phyloP scores from a whole-genome alignment of 345 rosid species.

The Hevea brasiliensis region DNA sequence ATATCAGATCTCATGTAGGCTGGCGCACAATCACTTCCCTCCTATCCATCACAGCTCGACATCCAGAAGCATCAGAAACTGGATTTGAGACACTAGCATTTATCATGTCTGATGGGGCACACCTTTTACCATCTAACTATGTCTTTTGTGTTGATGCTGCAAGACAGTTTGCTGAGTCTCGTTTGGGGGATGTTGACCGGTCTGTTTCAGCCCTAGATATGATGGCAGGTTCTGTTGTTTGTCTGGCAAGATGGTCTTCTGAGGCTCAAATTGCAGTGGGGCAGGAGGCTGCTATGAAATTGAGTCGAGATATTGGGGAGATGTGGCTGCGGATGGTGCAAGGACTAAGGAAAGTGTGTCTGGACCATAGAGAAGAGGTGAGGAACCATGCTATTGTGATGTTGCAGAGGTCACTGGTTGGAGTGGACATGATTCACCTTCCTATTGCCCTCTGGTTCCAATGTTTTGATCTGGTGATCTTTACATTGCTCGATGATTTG shows the following conservation, averaged over 20 bases:
- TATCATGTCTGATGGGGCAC: slow-evolving; percentile 66
- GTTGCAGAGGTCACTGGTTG: slow-evolving; percentile 51
- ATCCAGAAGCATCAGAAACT: slow-evolving; percentile 74
- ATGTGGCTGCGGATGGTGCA: slow-evolving; percentile 76
- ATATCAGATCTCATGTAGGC: slow-evolving; percentile 60
- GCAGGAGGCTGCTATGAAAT: slow-evolving; percentile 48
- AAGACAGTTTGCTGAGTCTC: slow-evolving; percentile 76
- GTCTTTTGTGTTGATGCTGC: slow-evolving; percentile 71
- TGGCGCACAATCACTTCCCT: slow-evolving; percentile 73
- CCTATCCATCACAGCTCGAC: slow-evolving; percentile 65
- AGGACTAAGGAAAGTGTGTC: slow-evolving; percentile 52
- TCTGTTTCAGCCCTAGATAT: slow-evolving; percentile 61
- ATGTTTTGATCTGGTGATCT: slow-evolving; percentile 59
- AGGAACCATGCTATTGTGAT: slow-evolving; percentile 61
- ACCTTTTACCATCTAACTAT: slow-evolving; percentile 61
- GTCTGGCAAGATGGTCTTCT: slow-evolving; percentile 67
- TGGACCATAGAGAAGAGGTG: slow-evolving; percentile 68
- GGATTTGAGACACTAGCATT: slow-evolving; percentile 64
- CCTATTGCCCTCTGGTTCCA: slow-evolving; percentile 59
- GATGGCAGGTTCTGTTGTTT: slow-evolving; percentile 64
- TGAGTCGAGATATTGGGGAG: slow-evolving; percentile 62
- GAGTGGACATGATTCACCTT: slow-evolving; percentile 49
- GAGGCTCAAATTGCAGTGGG: slow-evolving; percentile 48
- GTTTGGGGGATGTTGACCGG: slow-evolving; percentile 53
- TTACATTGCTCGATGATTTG: slow-evolving; percentile 57